These are phyloP conservation scores for Chaetomium olivaceum DNA, from an alignment of 2,329 filamentous ascomycete species.

Conservation along the genomic window DNA sequence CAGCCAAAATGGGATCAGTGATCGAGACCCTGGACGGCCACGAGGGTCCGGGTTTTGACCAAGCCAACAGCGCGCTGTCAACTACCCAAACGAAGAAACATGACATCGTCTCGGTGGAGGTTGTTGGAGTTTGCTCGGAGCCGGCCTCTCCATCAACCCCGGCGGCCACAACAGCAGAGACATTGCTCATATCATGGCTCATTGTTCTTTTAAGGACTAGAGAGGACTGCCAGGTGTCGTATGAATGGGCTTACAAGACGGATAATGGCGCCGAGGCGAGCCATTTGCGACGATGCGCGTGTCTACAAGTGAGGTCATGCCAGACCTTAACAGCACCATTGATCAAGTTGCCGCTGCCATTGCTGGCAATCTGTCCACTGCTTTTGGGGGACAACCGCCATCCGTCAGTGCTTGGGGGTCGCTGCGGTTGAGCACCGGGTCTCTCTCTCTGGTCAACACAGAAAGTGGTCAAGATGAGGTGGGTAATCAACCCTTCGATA, in stretches of 20 bases:
- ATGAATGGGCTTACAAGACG: slow-evolving; percentile 43
- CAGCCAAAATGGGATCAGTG: slow-evolving; percentile 1
- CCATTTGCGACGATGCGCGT: slow-evolving; percentile 15
- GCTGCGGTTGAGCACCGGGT: slow-evolving; percentile 29
- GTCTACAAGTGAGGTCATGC: slow-evolving; percentile 35
- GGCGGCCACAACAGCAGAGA: slow-evolving; percentile 44
- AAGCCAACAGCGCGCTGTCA: neutral
- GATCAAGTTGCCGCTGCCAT: slow-evolving; percentile 35
- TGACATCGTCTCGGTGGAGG: slow-evolving; percentile 11
- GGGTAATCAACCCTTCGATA: slow-evolving; percentile 9
- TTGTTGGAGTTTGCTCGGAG: slow-evolving; percentile 35
- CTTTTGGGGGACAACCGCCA: neutral
- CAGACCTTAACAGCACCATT: slow-evolving; percentile 38
- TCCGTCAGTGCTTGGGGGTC: neutral
- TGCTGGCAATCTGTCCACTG: slow-evolving; percentile 31
- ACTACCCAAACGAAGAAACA: neutral
- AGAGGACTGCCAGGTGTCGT: slow-evolving; percentile 42
- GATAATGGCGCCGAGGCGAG: neutral
- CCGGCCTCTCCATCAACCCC: slow-evolving; percentile 35
- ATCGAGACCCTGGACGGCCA: neutral
- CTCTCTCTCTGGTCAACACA: slow-evolving; percentile 15
- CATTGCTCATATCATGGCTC: slow-evolving; percentile 47
- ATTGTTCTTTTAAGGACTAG: slow-evolving; percentile 45
- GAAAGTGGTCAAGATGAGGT: slow-evolving; percentile 32
- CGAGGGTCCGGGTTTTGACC: neutral